These are phyloP conservation scores for Trametes punicea DNA, from an alignment of 768 basidiomycete species.

Conservation along the genomic window DNA sequence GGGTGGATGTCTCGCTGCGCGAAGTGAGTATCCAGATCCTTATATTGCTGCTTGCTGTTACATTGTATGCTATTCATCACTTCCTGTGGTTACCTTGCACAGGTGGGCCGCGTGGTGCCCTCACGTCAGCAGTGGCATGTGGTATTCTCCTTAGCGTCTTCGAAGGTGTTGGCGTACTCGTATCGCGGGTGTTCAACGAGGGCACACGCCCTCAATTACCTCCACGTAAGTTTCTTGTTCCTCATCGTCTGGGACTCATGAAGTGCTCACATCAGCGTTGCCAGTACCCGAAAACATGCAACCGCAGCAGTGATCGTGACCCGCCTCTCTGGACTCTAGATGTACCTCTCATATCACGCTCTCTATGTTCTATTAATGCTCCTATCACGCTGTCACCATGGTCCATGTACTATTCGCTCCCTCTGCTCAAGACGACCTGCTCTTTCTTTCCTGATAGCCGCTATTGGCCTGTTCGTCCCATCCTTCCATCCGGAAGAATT, in stretches of 20 bases:
- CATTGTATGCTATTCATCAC: not conserved
- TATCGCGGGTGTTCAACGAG: constrained; percentile 86
- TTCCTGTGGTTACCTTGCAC: not conserved
- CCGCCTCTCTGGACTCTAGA: constrained; percentile 45
- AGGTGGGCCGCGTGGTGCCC: constrained; percentile 91
- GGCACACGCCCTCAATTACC: constrained; percentile 76
- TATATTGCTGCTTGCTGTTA: not conserved
- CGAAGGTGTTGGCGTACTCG: constrained; percentile 91
- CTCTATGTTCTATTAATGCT: constrained; percentile 20
- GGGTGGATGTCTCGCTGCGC: constrained; percentile 89
- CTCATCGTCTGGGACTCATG: not conserved
- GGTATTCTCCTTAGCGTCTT: constrained; percentile 94
- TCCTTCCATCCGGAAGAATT: too few species aligned
- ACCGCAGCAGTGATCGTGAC: constrained; percentile 39
- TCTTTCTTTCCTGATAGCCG: not conserved
- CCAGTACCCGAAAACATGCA: constrained; percentile 57
- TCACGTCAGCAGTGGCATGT: constrained; percentile 93
- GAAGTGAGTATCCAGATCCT: constrained; percentile 61
- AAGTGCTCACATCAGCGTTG: constrained; percentile 10
- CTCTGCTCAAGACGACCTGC: constrained; percentile 9
- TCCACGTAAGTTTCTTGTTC: constrained; percentile 52
- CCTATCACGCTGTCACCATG: not conserved
- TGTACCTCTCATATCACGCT: constrained; percentile 34
- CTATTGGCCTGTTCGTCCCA: not conserved
- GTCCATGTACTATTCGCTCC: constrained; percentile 8